A percentile compares a stretch with the other conserved stretches of the same genome.
Evolutionary conservation across 768 basidiomycete species (phyloP).

Genomic region (Panaeolus cyanescens): DNA sequence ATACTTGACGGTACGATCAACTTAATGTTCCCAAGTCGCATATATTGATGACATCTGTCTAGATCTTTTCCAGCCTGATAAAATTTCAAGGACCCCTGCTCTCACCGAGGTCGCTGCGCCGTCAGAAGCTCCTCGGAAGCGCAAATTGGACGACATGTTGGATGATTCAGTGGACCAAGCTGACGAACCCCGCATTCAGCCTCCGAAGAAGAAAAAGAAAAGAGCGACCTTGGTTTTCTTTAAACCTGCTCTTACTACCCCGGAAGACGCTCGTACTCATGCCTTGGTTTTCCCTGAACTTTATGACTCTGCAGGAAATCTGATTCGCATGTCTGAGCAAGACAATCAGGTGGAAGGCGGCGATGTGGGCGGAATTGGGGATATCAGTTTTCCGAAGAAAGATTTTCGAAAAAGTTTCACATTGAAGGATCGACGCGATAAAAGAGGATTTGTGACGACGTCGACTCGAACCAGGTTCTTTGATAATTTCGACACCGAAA

Average conservation of each 20-base stretch:
- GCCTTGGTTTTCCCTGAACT: background rate
- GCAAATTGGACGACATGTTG: background rate
- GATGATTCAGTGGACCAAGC: background rate
- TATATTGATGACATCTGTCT: constrained; percentile 11
- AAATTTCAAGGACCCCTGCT: background rate
- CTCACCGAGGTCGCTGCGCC: too few species aligned
- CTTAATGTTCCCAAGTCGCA: constrained; percentile 9
- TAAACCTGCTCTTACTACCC: background rate
- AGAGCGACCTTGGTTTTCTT: background rate
- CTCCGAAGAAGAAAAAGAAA: background rate
- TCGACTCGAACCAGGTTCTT: too few species aligned
- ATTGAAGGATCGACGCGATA: too few species aligned
- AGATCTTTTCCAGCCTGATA: background rate
- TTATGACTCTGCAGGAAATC: background rate
- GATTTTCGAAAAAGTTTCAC: background rate
- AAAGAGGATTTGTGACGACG: too few species aligned
- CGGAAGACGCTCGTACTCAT: background rate
- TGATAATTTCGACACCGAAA: too few species aligned
- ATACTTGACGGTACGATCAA: constrained; percentile 34
- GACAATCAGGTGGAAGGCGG: background rate
- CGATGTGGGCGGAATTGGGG: background rate
- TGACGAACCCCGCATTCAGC: background rate
- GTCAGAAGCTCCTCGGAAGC: background rate
- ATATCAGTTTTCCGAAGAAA: background rate
- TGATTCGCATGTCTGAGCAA: background rate